phyloP scores from a whole-genome alignment of 495 filamentous ascomycete species.

The Pseudomonodictys pantanalensis region DNA sequence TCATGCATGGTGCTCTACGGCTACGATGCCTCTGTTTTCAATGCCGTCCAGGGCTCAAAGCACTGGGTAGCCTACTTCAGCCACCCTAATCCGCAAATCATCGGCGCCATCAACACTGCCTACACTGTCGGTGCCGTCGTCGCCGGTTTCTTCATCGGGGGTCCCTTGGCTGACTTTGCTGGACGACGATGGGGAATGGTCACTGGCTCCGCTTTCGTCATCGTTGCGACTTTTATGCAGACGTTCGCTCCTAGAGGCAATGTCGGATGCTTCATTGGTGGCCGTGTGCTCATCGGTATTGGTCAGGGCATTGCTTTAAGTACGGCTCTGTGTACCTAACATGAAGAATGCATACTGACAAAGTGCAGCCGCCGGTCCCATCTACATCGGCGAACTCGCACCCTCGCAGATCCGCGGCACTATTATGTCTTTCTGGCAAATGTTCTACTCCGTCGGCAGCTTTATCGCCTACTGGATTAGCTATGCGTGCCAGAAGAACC shows the following conservation, averaged over 20 bases:
- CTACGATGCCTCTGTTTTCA: slow-evolving; percentile 65
- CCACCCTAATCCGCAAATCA: slow-evolving; percentile 47
- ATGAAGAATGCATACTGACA: neutral
- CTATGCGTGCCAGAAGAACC: slow-evolving; percentile 55
- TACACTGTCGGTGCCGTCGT: slow-evolving; percentile 64
- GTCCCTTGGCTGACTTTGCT: slow-evolving; percentile 55
- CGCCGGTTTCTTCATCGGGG: slow-evolving; percentile 60
- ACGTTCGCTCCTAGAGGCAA: slow-evolving; percentile 54
- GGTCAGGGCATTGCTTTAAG: slow-evolving; percentile 64
- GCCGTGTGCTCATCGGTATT: slow-evolving; percentile 61
- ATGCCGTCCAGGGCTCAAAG: slow-evolving; percentile 58
- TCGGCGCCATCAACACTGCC: slow-evolving; percentile 59
- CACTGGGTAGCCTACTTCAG: slow-evolving; percentile 62
- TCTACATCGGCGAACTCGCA: slow-evolving; percentile 62
- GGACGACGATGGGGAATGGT: slow-evolving; percentile 60
- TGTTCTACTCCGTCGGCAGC: slow-evolving; percentile 62
- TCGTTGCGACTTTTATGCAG: slow-evolving; percentile 63
- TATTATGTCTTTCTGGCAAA: slow-evolving; percentile 68
- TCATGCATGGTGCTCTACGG: slow-evolving; percentile 67
- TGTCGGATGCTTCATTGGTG: slow-evolving; percentile 59
- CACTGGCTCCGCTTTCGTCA: slow-evolving; percentile 54
- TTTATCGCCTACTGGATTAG: slow-evolving; percentile 58
- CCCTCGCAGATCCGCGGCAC: slow-evolving; percentile 58
- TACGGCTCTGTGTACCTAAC: slow-evolving; percentile 36
- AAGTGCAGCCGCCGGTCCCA: slow-evolving; percentile 51